phyloP scores from a whole-genome alignment of 2,329 filamentous ascomycete species.

The Penicillium brevicompactum region DNA sequence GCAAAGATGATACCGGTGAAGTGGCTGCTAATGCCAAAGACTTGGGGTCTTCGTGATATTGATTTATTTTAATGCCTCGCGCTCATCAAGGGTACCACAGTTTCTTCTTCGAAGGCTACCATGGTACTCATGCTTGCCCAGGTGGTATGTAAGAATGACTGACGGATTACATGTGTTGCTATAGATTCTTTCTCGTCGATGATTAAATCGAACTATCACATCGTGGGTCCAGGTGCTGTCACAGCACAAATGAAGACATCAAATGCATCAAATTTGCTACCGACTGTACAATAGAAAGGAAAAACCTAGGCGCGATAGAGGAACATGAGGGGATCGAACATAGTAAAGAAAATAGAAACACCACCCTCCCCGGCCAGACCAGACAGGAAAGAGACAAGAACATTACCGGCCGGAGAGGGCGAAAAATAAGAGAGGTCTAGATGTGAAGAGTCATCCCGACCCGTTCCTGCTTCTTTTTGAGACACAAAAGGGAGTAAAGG shows the following conservation, averaged over 20 bases:
- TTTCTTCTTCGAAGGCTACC: too few species aligned
- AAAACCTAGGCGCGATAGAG: constrained; percentile 29
- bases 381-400: constrained; percentile 7
- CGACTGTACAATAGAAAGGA: constrained; percentile 30
- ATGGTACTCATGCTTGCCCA: too few species aligned
- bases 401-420: constrained; percentile 18
- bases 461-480: constrained; percentile 23
- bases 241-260: constrained; percentile 20
- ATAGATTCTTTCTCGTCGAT: not conserved
- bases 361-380: constrained; percentile 15
- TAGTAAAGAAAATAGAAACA: constrained; percentile 26
- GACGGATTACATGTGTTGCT: too few species aligned
- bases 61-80: not conserved
- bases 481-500: constrained; percentile 10
- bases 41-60: not conserved
- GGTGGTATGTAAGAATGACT: not conserved
- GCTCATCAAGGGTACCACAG: too few species aligned
- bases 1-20: not conserved
- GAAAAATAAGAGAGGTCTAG: constrained; percentile 23
- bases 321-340: constrained; percentile 25
- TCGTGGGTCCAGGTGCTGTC: not conserved
- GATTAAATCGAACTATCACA: too few species aligned
- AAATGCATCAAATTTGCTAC: constrained; percentile 33
- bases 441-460: constrained; percentile 11
- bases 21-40: not conserved